Percentiles rank a stretch among this genome's conserved stretches.
phyloP scores from a whole-genome alignment of 2,329 filamentous ascomycete species.

The Ceratocystis alfenasii region DNA sequence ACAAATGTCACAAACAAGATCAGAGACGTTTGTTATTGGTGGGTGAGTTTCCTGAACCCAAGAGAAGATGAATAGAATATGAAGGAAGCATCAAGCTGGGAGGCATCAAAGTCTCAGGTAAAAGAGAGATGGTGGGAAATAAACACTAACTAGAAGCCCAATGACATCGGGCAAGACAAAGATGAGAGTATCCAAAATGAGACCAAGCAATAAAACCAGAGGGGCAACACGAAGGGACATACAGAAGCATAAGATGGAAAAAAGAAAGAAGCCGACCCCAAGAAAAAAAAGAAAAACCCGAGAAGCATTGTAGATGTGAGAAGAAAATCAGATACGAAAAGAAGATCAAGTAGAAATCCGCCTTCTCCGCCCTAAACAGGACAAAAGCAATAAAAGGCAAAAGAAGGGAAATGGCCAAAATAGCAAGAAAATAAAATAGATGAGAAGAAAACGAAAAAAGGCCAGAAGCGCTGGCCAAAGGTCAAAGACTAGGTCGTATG shows the following conservation, averaged over 20 bases:
- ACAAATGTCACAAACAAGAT: not conserved
- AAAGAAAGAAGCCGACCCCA: conserved; percentile 15
- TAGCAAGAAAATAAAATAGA: not conserved
- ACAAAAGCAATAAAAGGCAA: not conserved
- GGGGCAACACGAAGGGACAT: not conserved
- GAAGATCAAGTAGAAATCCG: not conserved
- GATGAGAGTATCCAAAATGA: conserved; percentile 16
- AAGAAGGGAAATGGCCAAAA: not conserved
- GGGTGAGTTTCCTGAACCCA: not conserved
- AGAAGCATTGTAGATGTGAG: conserved; percentile 7
- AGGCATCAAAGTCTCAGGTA: conserved; percentile 13
- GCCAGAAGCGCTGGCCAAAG: not conserved
- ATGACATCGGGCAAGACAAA: not conserved
- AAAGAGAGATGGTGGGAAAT: not conserved
- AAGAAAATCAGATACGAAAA: conserved; percentile 1
- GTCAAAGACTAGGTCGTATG: not conserved
- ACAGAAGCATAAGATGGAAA: not conserved
- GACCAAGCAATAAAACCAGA: not conserved
- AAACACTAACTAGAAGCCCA: conserved; percentile 7
- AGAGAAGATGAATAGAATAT: not conserved
- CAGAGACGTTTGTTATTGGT: not conserved
- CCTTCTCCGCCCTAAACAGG: not conserved
- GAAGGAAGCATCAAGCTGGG: not conserved
- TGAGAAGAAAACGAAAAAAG: not conserved
- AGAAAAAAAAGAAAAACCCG: conserved; percentile 4